phyloP scores from a whole-genome alignment of 2,329 filamentous ascomycete genomes.

The Camillea tinctor region DNA sequence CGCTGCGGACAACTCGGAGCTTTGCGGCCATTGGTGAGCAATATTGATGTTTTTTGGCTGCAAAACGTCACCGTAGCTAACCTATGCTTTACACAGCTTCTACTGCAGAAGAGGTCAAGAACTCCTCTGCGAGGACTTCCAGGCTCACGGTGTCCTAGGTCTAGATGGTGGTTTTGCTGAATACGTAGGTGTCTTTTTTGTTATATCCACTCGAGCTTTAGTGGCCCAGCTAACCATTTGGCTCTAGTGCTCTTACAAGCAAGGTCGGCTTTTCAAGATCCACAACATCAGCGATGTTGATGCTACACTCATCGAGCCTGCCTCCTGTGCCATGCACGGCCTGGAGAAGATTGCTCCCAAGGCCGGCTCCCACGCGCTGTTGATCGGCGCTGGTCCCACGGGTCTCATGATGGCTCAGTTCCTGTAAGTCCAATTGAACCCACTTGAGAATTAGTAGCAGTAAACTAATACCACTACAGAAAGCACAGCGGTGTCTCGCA shows the following conservation, averaged over 20 bases:
- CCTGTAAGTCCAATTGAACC: conserved; percentile 17
- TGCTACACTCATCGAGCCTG: conserved; percentile 68
- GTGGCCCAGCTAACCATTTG: neutral
- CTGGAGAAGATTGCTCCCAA: conserved; percentile 67
- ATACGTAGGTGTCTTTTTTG: conserved; percentile 55
- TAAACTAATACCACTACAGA: conserved; percentile 12
- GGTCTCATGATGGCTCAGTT: conserved; percentile 50
- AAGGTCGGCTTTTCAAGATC: conserved; percentile 61
- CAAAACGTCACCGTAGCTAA: conserved; percentile 5
- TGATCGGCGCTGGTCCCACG: conserved; percentile 67
- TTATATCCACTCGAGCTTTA: conserved; percentile 31
- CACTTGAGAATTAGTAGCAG: neutral
- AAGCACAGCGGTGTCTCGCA: conserved; percentile 64
- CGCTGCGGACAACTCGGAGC: conserved; percentile 62
- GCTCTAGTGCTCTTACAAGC: conserved; percentile 44
- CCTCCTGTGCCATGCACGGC: conserved; percentile 69
- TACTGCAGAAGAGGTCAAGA: conserved; percentile 69
- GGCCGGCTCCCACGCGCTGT: conserved; percentile 62
- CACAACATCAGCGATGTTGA: conserved; percentile 66
- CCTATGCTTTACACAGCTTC: conserved; percentile 41
- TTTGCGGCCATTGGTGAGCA: conserved; percentile 61
- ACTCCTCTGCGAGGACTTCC: conserved; percentile 67
- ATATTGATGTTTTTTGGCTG: neutral
- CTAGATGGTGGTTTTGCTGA: conserved; percentile 72
- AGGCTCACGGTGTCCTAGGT: conserved; percentile 61